Base-by-base conservation (phyloP, 2,329 filamentous ascomycete species). In the Cryphonectria parasitica region DNA sequence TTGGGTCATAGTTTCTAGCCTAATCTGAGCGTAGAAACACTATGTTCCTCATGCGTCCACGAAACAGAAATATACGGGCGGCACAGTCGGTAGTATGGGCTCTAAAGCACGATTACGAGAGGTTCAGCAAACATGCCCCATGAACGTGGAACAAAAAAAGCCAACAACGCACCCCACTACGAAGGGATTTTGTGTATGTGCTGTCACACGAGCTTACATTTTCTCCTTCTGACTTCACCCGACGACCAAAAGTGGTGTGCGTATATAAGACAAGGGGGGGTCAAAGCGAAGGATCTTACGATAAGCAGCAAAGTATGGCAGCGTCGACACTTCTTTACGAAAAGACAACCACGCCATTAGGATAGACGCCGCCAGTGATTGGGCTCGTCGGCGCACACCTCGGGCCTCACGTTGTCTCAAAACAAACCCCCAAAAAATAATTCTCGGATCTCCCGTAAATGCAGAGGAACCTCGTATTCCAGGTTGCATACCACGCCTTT, bases 391-490 rank as follows among this genome's bases (percentile, higher is more conserved):
- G 52, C 6, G 25, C 54, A 34, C 54, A 58, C 54, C 54, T 58
- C 54, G 10, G 10, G 34, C 54, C 28, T 58, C 25, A 34, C 54
- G 17, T 58, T 58, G 54, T 58, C 54, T 58, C 25, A 58, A 49
- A 22, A 49, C 2, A 39, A 39, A 34, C 7, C 11, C 36, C 7
- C 3, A 49, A 25, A 31, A 28, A 28, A 28, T 36, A 61, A 36
- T 13, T n/a, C 11, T 61, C 34, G 39, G 10, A 39, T 31, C 17
- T 34, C 54, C 58, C 58, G 34, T 61, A 61, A 61, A 61, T 39
- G 58, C 58, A 58, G 39, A 61, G 58, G 58, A 39, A 61, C 58
- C 58, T 61, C 58, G 58, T 61, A 61, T 61, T 61, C 22, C 19
- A n/a, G 17, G 28, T 34, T 61, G 58, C 58, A 61, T 61, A 22